phyloP scores from a whole-genome alignment of 2,329 filamentous ascomycete genomes.

The Sclerotinia sclerotiorum region DNA sequence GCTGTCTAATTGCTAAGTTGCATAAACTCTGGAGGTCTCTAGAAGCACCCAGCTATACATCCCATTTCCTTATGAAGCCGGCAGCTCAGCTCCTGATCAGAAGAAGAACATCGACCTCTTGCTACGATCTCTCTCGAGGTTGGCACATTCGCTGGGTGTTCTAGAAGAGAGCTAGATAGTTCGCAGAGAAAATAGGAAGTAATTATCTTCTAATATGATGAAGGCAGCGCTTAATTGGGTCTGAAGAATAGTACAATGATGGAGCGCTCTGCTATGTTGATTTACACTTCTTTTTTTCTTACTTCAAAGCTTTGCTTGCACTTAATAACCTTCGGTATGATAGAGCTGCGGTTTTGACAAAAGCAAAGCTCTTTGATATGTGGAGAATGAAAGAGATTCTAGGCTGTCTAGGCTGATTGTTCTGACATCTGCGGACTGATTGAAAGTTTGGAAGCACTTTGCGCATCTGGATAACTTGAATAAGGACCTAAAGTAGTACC shows the following conservation, averaged over 20 bases:
- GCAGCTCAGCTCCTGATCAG: background rate
- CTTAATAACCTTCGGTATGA: background rate
- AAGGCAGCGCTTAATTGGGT: too few species aligned
- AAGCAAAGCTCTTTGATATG: background rate
- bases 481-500: too few species aligned
- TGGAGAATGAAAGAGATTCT: too few species aligned
- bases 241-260: background rate
- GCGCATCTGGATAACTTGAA: too few species aligned
- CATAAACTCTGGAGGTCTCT: too few species aligned
- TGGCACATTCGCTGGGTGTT: fast-evolving
- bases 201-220: too few species aligned
- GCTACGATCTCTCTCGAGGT: background rate
- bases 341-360: background rate
- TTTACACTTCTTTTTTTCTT: background rate
- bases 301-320: fast-evolving
- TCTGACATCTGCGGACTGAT: fast-evolving
- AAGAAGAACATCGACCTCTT: background rate
- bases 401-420: background rate
- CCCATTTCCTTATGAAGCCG: too few species aligned
- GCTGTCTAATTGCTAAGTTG: background rate
- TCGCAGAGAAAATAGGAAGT: background rate
- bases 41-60: background rate
- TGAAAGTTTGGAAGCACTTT: background rate
- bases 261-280: fast-evolving
- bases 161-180: background rate